Conservation (phyloP, 2,329 filamentous ascomycete species). For the Fonsecaea pugnacius region DNA sequence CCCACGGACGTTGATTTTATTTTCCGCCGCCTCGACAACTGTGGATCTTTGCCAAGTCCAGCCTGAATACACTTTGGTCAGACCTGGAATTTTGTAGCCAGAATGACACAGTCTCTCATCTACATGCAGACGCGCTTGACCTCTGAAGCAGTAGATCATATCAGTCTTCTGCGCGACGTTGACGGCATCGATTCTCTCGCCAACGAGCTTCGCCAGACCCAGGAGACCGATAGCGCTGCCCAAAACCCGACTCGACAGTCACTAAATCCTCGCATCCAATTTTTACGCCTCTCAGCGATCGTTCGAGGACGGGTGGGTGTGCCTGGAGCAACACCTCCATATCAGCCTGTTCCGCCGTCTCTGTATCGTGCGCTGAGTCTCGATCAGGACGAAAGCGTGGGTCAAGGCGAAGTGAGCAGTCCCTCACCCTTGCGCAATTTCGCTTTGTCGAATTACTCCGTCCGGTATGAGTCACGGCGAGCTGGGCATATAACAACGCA, state of each 20-base stretch:
- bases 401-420: not conserved
- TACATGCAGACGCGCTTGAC: slow-evolving; percentile 34
- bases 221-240: slow-evolving; percentile 26
- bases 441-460: slow-evolving; percentile 28
- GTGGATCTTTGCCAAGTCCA: slow-evolving; percentile 25
- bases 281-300: slow-evolving; percentile 32
- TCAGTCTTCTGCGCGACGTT: slow-evolving; percentile 35
- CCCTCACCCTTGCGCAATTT: slow-evolving; percentile 36
- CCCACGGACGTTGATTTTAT: not conserved
- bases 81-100: slow-evolving; percentile 24
- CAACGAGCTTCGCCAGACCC: slow-evolving; percentile 28
- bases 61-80: slow-evolving; percentile 21
- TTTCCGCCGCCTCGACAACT: not conserved
- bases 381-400: slow-evolving; percentile 21
- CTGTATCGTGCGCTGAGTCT: slow-evolving; percentile 24
- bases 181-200: slow-evolving; percentile 28
- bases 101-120: slow-evolving; percentile 26
- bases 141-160: slow-evolving; percentile 26
- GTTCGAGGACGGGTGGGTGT: slow-evolving; percentile 28
- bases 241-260: slow-evolving; percentile 19
- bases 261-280: slow-evolving; percentile 33
- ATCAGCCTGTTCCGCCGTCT: slow-evolving; percentile 33
- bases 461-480: slow-evolving; percentile 31
- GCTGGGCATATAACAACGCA: slow-evolving; percentile 8
- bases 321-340: slow-evolving; percentile 35